phyloP scores from a whole-genome alignment of 306 rosid genomes.

The Medicago ruthenica region DNA sequence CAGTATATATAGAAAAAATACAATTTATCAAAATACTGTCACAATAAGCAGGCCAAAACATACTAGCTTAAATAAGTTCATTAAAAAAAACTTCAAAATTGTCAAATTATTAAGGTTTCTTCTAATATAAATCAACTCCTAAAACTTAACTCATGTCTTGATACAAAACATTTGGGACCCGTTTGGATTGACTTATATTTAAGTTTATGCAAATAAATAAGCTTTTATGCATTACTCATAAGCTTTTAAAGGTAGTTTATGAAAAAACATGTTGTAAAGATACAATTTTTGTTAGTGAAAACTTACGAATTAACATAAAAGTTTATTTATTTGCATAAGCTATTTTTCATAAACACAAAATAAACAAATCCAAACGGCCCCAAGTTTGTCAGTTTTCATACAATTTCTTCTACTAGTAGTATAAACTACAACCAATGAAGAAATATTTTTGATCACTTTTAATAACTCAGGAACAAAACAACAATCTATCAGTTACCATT shows the following conservation, averaged over 20 bases:
- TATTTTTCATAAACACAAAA: too few relatives aligned
- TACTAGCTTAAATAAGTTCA: background rate
- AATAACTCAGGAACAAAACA: background rate
- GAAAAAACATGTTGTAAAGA: too few relatives aligned
- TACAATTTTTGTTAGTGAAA: too few relatives aligned
- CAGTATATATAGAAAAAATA: slow-evolving; percentile 13
- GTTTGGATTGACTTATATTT: too few relatives aligned
- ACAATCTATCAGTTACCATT: background rate
- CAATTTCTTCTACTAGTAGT: slow-evolving; percentile 1
- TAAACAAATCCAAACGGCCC: too few relatives aligned
- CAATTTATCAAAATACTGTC: background rate
- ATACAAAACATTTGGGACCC: background rate
- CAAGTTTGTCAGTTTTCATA: background rate
- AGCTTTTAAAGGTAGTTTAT: too few relatives aligned
- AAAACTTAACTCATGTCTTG: background rate
- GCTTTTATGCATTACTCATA: too few relatives aligned
- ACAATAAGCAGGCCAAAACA: slow-evolving; percentile 26
- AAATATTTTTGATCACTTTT: background rate
- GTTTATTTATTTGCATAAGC: too few relatives aligned
- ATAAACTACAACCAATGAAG: slow-evolving; percentile 12
- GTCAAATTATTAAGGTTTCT: background rate
- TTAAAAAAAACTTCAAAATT: background rate
- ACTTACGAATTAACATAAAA: too few relatives aligned
- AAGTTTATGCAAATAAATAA: too few relatives aligned
- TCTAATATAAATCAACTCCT: slow-evolving; percentile 25